Conservation (phyloP, 495 filamentous ascomycete species). For the Penicillium waksmanii region DNA sequence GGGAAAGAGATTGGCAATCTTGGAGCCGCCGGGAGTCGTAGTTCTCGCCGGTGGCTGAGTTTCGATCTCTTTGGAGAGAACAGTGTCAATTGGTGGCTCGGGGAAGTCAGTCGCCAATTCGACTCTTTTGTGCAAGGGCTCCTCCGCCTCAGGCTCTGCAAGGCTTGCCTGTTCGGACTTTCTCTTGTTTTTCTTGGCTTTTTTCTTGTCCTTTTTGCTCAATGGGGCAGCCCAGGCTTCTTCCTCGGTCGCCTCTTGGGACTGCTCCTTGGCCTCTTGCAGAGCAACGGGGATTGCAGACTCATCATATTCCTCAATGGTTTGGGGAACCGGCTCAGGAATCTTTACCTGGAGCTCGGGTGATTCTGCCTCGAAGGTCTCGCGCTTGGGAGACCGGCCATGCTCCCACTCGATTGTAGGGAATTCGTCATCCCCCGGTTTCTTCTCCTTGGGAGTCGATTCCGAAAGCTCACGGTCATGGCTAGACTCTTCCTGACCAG, state of each 20-base stretch:
- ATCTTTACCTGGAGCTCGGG: constrained; percentile 30
- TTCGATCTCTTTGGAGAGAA: constrained; percentile 21
- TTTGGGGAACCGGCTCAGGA: constrained; percentile 32
- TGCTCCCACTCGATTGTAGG: constrained; percentile 46
- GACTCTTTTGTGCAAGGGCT: constrained; percentile 14
- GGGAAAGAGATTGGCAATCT: constrained; percentile 45
- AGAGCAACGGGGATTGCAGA: constrained; percentile 35
- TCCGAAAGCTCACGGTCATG: constrained; percentile 22
- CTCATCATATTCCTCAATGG: constrained; percentile 41
- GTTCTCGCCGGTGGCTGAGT: constrained; percentile 24
- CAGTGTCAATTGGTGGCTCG: constrained; percentile 12
- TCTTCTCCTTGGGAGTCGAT: constrained; percentile 9
- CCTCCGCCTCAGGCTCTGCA: constrained; percentile 8
- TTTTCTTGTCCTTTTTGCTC: constrained; percentile 37
- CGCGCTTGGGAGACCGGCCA: constrained; percentile 28
- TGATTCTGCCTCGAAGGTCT: constrained; percentile 30
- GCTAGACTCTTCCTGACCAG: constrained; percentile 9
- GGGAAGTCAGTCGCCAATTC: constrained; percentile 18
- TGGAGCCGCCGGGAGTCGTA: constrained; percentile 33
- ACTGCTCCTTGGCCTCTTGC: constrained; percentile 13
- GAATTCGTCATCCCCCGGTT: constrained; percentile 36
- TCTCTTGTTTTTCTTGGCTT: constrained; percentile 36
- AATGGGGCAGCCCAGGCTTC: constrained; percentile 17
- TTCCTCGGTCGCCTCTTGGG: constrained; percentile 17
- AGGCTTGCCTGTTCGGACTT: constrained; percentile 24